Conservation (phyloP, 441 rosid genomes). For the Francoa sonchifolia region DNA sequence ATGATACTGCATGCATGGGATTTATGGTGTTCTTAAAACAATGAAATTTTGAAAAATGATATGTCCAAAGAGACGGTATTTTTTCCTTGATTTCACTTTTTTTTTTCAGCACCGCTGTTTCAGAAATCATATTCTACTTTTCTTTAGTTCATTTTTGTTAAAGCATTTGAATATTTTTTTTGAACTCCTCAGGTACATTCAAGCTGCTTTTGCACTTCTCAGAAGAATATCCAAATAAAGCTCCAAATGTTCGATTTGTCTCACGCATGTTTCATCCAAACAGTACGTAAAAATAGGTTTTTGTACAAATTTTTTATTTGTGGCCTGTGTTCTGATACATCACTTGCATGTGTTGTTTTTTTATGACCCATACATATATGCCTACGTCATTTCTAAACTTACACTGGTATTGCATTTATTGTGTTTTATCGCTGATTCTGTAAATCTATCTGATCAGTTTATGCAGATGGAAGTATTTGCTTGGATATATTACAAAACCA, state of each 20-base stretch:
- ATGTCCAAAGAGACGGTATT: no score
- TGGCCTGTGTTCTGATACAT: no score
- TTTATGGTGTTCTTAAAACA: no score
- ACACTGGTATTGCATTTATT: neutral
- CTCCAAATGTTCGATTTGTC: slow-evolving; percentile 37
- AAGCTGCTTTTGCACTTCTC: slow-evolving; percentile 33
- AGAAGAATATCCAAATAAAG: slow-evolving; percentile 49
- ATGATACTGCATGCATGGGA: no score
- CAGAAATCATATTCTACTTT: neutral
- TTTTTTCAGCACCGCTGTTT: no score
- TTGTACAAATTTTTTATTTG: no score
- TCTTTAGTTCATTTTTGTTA: neutral
- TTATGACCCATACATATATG: no score
- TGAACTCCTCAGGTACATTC: slow-evolving; percentile 30
- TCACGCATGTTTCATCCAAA: slow-evolving; percentile 47
- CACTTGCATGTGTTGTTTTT: no score
- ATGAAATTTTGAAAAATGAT: no score
- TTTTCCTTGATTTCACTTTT: no score
- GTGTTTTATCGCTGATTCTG: neutral
- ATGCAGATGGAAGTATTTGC: slow-evolving; percentile 59
- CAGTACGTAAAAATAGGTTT: slow-evolving; percentile 24
- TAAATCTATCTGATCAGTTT: slow-evolving; percentile 36
- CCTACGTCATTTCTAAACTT: neutral
- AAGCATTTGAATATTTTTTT: neutral
- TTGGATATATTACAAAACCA: slow-evolving; percentile 56